Base-by-base conservation (phyloP, 2,329 filamentous ascomycete genomes). In the Aspergillus hiratsukae region DNA sequence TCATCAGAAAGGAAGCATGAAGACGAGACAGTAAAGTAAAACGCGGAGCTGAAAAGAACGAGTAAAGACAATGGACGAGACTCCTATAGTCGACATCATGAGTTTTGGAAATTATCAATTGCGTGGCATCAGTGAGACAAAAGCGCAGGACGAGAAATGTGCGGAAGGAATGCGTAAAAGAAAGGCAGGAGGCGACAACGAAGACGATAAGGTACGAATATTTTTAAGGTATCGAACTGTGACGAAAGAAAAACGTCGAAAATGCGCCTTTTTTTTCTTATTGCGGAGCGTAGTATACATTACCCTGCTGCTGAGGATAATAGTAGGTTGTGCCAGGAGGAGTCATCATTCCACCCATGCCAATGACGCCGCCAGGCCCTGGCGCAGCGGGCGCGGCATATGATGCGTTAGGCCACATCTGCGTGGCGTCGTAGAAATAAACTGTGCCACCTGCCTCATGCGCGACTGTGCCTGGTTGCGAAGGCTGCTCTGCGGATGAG, bases 381-480 rank as follows among this genome's bases (percentile, higher is more conserved):
- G 81, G 76, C 52, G 82, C 78, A 23, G 82, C 77, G 9, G 81
- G 75, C 54, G 78, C 70, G 6, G 79, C 68, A 54, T 79, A 76
- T 29, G 78, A 75, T 61, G 83, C 84, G 49, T 71, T 70, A 35
- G 76, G 65, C 55, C 76, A 76, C 45, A 92, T 77, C 68, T 91
- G 87, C n/a, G 86, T 82, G 7, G 90, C 82, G 68, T 96, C 89
- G 66, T 91, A 92, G 71, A 96, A 99, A 73, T 96, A 97, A 0
- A 96, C 91, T 83, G 95, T 97, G 59, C 94, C 94, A 64, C 96
- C 96, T 61, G 87, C 87, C 76, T 97, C 93, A 72, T 97, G 92
- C 0, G 91, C 90, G 21, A 88, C 82, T 56, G 83, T 83, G 19
- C 79, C 80, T 3, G 77, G 74, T 61, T 83, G 84, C 29, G 77